Base-by-base conservation (phyloP, 2,329 filamentous ascomycete species). In the Penicillium sp. region DNA sequence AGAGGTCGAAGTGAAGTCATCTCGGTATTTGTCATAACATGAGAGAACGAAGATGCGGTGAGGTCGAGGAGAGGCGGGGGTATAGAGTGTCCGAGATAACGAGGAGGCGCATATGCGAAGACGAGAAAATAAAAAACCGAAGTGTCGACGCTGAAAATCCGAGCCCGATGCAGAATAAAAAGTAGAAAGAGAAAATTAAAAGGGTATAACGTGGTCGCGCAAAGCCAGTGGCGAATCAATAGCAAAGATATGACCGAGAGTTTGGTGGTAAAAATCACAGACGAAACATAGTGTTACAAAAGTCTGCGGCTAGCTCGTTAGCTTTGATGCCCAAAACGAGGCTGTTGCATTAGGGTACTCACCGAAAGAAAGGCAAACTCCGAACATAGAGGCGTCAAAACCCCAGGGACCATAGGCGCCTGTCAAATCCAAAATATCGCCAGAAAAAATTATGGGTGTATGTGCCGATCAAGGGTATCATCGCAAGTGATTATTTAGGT, bases 401-500 rank as follows among this genome's bases (percentile, higher is more conserved):
- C 21, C 62, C 62, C 60, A 58, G 60, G 57, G 54, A 54, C 60
- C 55, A 59, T 64, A 44, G 63, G 58, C 60, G 59, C 42, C 48
- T 58, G 37, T 56, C 44, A 62, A 57, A 54, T 52, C 43, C 44
- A 50, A 51, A 56, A 51, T 51, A 50, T 51, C 48, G 49, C 58
- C 48, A 52, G 46, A 50, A 56, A 54, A 50, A 54, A 61, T 60
- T 59, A 58, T 56, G 59, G 59, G 57, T 58, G 59, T 59, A 48
- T 54, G 51, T 56, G 48, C 48, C 44, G 54, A 51, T 58, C 37
- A 45, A 59, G 57, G 48, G 56, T 57, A 59, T 63, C 60, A 58
- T 58, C 52, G 48, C 19, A 48, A 59, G 40, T 16, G 39, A 59
- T 64, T 66, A 67, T 65, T 67, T 73, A 33, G 76, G 75, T 40